phyloP scores from a whole-genome alignment of 2,329 filamentous ascomycete species.

The Chaetomiaceae sp. region DNA sequence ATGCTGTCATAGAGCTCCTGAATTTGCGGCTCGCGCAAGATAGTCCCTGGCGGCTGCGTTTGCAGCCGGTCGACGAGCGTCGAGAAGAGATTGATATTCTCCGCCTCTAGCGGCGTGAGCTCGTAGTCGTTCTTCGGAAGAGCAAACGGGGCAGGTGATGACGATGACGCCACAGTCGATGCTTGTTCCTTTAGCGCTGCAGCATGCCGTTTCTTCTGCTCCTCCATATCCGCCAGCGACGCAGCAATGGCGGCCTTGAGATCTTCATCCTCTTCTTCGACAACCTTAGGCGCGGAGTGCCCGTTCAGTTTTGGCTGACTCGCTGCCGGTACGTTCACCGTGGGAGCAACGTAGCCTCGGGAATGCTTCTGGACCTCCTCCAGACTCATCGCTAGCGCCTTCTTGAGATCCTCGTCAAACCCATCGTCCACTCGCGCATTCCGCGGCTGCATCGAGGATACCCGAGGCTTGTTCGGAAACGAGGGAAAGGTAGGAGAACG shows the following conservation, averaged over 20 bases:
- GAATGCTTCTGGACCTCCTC: constrained; percentile 79
- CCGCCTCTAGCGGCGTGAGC: constrained; percentile 84
- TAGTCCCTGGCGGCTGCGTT: constrained; percentile 91
- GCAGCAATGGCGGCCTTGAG: constrained; percentile 92
- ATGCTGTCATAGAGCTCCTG: constrained; percentile 98
- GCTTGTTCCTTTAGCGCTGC: constrained; percentile 77
- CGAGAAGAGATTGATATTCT: constrained; percentile 95
- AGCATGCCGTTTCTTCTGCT: constrained; percentile 89
- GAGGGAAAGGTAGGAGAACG: constrained; percentile 40
- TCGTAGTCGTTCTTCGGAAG: constrained; percentile 90
- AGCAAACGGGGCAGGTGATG: constrained; percentile 46
- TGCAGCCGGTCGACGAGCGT: constrained; percentile 91
- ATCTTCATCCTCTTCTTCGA: constrained; percentile 86
- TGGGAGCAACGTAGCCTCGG: constrained; percentile 64
- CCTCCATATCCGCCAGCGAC: constrained; percentile 93
- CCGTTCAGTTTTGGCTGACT: constrained; percentile 33
- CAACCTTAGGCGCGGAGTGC: constrained; percentile 36
- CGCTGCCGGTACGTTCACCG: constrained; percentile 30
- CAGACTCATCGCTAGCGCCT: constrained; percentile 90
- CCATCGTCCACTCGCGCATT: constrained; percentile 81
- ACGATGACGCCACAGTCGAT: constrained; percentile 43
- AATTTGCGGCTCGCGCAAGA: constrained; percentile 93
- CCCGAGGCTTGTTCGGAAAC: constrained; percentile 56
- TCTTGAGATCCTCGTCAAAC: constrained; percentile 92
- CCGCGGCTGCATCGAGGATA: constrained; percentile 77